phyloP scores from a whole-genome alignment of 495 filamentous ascomycete species.

The Penicillium turbatum region DNA sequence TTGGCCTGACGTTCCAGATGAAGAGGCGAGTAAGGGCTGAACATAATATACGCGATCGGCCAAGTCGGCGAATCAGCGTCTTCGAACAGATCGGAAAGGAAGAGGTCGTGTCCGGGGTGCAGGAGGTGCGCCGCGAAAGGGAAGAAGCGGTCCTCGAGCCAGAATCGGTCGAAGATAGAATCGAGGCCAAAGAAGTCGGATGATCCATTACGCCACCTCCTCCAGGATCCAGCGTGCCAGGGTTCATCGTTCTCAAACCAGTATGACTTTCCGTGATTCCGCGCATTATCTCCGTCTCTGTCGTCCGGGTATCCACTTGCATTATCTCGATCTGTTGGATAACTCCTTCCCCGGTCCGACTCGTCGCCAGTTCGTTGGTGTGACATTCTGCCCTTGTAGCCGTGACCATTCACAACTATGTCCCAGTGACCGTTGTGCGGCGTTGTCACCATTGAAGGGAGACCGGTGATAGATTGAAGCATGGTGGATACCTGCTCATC shows the following conservation, averaged over 20 bases:
- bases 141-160: slow-evolving; percentile 28
- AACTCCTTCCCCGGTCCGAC: slow-evolving; percentile 12
- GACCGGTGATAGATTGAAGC: slow-evolving; percentile 48
- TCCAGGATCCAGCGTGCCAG: slow-evolving; percentile 8
- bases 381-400: slow-evolving; percentile 20
- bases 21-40: slow-evolving; percentile 51
- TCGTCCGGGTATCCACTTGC: slow-evolving; percentile 6
- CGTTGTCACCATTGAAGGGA: slow-evolving; percentile 35
- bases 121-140: slow-evolving; percentile 27
- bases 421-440: slow-evolving; percentile 35
- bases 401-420: slow-evolving; percentile 32
- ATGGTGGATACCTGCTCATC: slow-evolving; percentile 56
- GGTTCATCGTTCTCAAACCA: slow-evolving; percentile 15
- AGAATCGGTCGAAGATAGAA: slow-evolving; percentile 35
- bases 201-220: slow-evolving; percentile 3
- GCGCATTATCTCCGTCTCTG: slow-evolving; percentile 2
- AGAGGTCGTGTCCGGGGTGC: slow-evolving; percentile 23
- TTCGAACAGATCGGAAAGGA: slow-evolving; percentile 30
- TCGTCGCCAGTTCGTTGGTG: slow-evolving; percentile 19
- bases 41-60: slow-evolving; percentile 39
- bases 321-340: slow-evolving; percentile 10
- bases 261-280: slow-evolving; percentile 6
- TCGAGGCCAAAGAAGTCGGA: slow-evolving; percentile 32
- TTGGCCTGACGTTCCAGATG: slow-evolving; percentile 41
- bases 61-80: slow-evolving; percentile 31